Percentiles rank a stretch among this genome's conserved stretches.
Evolutionary conservation across 2,329 filamentous ascomycete species (phyloP).

Genomic region (Scopulariopsis brevicaulis): DNA sequence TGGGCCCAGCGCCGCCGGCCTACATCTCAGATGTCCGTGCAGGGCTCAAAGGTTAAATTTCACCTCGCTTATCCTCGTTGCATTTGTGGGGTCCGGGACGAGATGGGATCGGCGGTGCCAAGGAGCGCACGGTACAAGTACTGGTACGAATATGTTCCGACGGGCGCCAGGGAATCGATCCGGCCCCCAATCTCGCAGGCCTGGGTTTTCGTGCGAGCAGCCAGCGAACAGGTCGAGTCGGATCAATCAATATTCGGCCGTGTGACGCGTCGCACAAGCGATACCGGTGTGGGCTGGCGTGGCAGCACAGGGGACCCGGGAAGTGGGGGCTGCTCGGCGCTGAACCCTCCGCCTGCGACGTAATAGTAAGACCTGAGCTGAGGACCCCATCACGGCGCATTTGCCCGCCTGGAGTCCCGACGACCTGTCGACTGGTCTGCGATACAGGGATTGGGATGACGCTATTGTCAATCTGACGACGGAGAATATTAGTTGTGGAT

Average conservation of each 20-base stretch:
- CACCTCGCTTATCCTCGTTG: not conserved
- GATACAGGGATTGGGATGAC: too few relatives aligned
- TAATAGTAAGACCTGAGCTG: not conserved
- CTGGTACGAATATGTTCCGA: not conserved
- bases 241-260: not conserved
- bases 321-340: not conserved
- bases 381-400: too few relatives aligned
- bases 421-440: too few relatives aligned
- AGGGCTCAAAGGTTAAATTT: not conserved
- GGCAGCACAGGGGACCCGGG: not conserved
- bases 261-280: not conserved
- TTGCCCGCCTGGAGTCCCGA: too few relatives aligned
- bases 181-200: not conserved
- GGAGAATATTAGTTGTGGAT: too few relatives aligned
- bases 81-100: not conserved
- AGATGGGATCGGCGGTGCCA: not conserved
- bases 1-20: not conserved
- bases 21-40: not conserved
- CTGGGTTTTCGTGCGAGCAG: not conserved
- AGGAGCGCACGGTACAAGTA: not conserved
- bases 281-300: not conserved
- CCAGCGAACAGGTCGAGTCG: not conserved
- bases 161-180: not conserved
- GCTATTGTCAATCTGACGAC: too few relatives aligned
- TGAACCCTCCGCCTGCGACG: not conserved